Conservation (phyloP, 306 rosid genomes). For the Prinsepia uniflora region DNA sequence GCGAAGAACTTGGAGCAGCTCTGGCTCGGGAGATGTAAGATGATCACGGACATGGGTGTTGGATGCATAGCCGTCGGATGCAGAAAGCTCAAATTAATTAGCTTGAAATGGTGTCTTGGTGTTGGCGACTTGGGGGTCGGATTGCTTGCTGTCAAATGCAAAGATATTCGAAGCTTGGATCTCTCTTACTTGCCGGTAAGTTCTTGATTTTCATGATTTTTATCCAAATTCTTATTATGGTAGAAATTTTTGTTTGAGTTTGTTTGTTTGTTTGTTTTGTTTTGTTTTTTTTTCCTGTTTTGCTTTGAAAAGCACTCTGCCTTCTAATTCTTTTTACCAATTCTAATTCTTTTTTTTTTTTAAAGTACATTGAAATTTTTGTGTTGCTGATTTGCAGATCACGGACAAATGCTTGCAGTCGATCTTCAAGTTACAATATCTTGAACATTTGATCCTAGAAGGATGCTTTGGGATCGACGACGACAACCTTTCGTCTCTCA, state of each 20-base stretch:
- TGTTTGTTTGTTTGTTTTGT: no score
- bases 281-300: not conserved
- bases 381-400: slow-evolving; percentile 48
- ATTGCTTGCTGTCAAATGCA: slow-evolving; percentile 78
- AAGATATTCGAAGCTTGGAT: slow-evolving; percentile 61
- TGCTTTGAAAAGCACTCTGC: not conserved
- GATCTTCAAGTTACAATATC: slow-evolving; percentile 59
- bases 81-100: slow-evolving; percentile 53
- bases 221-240: not conserved
- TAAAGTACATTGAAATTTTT: not conserved
- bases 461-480: slow-evolving; percentile 88
- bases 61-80: slow-evolving; percentile 96
- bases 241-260: not conserved
- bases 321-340: not conserved
- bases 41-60: slow-evolving; percentile 80
- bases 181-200: slow-evolving; percentile 83
- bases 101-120: slow-evolving; percentile 82
- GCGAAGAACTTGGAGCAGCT: slow-evolving; percentile 69
- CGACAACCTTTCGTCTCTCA: slow-evolving; percentile 52
- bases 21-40: slow-evolving; percentile 72
- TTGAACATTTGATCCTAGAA: slow-evolving; percentile 83
- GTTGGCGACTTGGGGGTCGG: slow-evolving; percentile 83
- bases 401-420: slow-evolving; percentile 77
- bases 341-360: not conserved
- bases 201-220: not conserved